Conservation (phyloP, 1,284 basidiomycete genomes). For the Austroboletus rostrupii region DNA sequence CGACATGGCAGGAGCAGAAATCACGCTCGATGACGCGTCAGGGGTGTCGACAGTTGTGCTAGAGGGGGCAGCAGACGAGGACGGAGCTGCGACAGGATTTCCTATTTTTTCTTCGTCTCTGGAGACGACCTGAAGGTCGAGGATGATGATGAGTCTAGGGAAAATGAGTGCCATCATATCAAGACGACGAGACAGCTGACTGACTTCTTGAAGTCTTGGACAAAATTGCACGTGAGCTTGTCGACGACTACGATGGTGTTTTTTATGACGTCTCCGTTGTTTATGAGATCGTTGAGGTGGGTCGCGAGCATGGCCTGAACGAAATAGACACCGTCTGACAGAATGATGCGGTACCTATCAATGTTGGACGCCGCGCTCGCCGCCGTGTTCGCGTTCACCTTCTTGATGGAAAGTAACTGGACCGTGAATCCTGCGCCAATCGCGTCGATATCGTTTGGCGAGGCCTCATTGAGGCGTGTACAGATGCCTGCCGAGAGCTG, state of each 20-base stretch:
- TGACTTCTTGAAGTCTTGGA: slow-evolving; percentile 77
- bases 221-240: slow-evolving; percentile 79
- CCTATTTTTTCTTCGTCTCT: slow-evolving; percentile 71
- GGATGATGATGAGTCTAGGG: slow-evolving; percentile 79
- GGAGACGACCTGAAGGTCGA: slow-evolving; percentile 61
- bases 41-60: slow-evolving; percentile 6
- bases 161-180: slow-evolving; percentile 4
- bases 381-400: slow-evolving; percentile 47
- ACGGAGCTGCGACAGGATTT: slow-evolving; percentile 49
- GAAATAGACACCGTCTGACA: slow-evolving; percentile 81
- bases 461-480: slow-evolving; percentile 43
- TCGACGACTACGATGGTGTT: slow-evolving; percentile 74
- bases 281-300: slow-evolving; percentile 79
- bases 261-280: slow-evolving; percentile 66
- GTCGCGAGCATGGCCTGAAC: slow-evolving; percentile 95
- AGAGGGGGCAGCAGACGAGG: slow-evolving; percentile 8
- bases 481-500: slow-evolving; percentile 56
- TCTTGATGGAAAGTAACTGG: slow-evolving; percentile 82
- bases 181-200: slow-evolving; percentile 13
- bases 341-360: slow-evolving; percentile 69
- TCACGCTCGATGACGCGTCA: slow-evolving; percentile 2
- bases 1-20: slow-evolving; percentile 16
- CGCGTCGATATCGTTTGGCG: slow-evolving; percentile 46
- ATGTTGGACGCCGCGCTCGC: slow-evolving; percentile 32
- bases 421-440: slow-evolving; percentile 61